These are phyloP conservation scores for Penicillium fuscoglaucum DNA, from an alignment of 2,329 filamentous ascomycete species.

Conservation along the genomic window DNA sequence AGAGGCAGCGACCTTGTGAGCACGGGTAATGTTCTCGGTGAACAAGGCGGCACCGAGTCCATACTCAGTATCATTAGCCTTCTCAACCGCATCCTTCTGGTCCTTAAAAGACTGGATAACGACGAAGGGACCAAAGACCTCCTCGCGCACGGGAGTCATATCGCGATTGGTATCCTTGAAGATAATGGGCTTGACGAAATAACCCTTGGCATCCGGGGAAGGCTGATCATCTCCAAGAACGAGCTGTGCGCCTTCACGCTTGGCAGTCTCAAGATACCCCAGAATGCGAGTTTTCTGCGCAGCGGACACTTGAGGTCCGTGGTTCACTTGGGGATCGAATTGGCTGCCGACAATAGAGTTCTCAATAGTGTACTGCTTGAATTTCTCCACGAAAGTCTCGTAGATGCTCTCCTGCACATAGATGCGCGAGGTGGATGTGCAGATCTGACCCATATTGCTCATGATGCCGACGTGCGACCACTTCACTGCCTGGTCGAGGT, in stretches of 20 bases:
- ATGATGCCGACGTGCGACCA: constrained; percentile 52
- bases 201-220: constrained; percentile 18
- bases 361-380: constrained; percentile 25
- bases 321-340: constrained; percentile 3
- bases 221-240: constrained; percentile 26
- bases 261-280: constrained; percentile 25
- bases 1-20: constrained; percentile 33
- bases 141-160: constrained; percentile 36
- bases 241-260: constrained; percentile 35
- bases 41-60: constrained; percentile 39
- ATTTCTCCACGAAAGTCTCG: constrained; percentile 32
- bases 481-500: constrained; percentile 46
- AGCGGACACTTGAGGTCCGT: constrained; percentile 14
- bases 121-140: constrained; percentile 43
- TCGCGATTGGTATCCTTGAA: constrained; percentile 31
- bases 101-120: constrained; percentile 35
- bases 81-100: constrained; percentile 33
- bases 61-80: constrained; percentile 40
- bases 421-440: constrained; percentile 64
- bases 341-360: constrained; percentile 6
- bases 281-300: constrained; percentile 12
- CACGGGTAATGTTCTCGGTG: constrained; percentile 35
- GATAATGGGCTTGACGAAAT: constrained; percentile 18
- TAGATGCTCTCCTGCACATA: constrained; percentile 56
- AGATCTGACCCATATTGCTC: constrained; percentile 66